Evolutionary conservation across 1,284 basidiomycete species (phyloP), one percentile per base, ranked within the genome.

Genomic region (Singerocomus rubriflavus): DNA sequence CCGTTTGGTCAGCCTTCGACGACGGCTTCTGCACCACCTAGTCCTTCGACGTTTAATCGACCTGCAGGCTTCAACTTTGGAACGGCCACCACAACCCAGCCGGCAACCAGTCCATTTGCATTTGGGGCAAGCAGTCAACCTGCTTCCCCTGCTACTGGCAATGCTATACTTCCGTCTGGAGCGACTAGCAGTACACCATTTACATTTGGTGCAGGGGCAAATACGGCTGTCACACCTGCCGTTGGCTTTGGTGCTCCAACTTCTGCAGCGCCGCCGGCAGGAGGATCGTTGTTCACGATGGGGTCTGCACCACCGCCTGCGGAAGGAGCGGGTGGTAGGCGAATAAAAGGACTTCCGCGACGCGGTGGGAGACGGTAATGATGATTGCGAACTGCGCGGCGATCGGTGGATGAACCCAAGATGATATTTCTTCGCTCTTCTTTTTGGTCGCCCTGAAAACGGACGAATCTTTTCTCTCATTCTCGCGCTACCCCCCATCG

Each of bases 311-410:
- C 80, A 12, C 57, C 68, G 6, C 60, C 69, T 6, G 54, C 64
- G n/a, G 63, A 68, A 30, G 59, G 63, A 40, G 53, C 66, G 44
- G 72, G 71, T 40, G 57, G 56, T 13, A 72, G 82, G 38, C 71
- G 71, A 47, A 76, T 82, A 35, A 80, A 78, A 68, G 79, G 76
- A 48, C 66, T 84, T 52, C 82, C 82, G 26, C 77, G 64, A 44
- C 68, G 65, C 5, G 67, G 68, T 32, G 59, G 16, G 40, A 68
- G 65, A 52, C 67, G 65, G 40, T 55, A 39, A 64, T 32, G 40
- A 17, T 40, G 41, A 49, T 44, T 31, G 26, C 41, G 31, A 51
- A 42, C 33, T 57, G 50, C 41, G 45, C 43, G 52, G 60, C 53
- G 57, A 50, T 39, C 13, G 29, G 48, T 48, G 52, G 54, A 45